phyloP scores from a whole-genome alignment of 257 asterid species.

The Capsicum rhomboideum region DNA sequence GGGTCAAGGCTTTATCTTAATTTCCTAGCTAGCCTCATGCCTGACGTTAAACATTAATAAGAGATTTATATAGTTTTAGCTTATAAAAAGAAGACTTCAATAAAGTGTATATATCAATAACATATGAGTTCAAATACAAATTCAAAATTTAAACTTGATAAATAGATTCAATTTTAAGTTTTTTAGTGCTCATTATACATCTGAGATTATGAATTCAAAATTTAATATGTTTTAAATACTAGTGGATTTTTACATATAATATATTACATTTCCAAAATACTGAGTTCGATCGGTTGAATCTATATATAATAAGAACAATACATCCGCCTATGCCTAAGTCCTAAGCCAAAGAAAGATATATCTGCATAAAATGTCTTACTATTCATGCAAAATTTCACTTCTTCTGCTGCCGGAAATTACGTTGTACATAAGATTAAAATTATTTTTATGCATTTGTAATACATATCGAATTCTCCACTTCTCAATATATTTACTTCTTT shows the following conservation, averaged over 20 bases:
- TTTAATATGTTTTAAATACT: background rate
- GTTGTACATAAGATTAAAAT: background rate
- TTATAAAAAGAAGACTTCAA: background rate
- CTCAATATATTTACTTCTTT: background rate
- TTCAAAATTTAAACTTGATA: background rate
- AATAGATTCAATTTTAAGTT: background rate
- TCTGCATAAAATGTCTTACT: background rate
- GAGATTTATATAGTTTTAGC: no score
- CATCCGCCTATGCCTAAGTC: background rate
- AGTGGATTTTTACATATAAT: background rate
- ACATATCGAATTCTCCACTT: background rate
- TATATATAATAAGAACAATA: background rate
- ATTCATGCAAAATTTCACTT: background rate
- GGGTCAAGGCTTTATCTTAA: background rate
- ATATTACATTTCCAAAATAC: background rate
- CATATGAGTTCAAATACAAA: background rate
- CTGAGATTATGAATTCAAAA: background rate
- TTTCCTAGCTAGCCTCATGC: no score
- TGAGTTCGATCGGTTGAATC: background rate
- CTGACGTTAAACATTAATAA: no score
- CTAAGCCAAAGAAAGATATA: background rate
- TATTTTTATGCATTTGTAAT: background rate
- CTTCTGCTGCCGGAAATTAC: background rate
- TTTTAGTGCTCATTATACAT: background rate
- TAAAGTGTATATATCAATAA: background rate